Percentiles rank a stretch among this genome's conserved stretches.
These are phyloP conservation scores for Coleophoma eucalyptorum DNA, from an alignment of 2,329 filamentous ascomycete genomes.

Conservation along the genomic window DNA sequence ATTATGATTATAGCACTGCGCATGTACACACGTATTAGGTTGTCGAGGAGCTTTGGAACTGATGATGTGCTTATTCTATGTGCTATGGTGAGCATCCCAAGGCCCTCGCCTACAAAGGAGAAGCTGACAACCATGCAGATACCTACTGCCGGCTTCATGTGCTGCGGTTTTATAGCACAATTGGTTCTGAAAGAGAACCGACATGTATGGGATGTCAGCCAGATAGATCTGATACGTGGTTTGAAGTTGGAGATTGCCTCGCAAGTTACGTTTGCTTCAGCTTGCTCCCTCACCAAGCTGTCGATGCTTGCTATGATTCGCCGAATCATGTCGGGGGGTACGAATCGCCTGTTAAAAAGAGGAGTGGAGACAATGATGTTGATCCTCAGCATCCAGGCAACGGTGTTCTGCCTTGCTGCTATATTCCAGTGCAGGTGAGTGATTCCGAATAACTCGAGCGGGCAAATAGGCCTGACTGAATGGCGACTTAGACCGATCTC, in stretches of 20 bases:
- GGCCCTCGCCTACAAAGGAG: background rate
- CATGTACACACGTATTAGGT: background rate
- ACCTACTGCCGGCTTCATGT: background rate
- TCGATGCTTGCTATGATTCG: background rate
- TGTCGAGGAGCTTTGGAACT: background rate
- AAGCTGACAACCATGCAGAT: background rate
- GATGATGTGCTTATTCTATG: background rate
- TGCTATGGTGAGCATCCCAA: background rate
- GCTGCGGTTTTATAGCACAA: background rate
- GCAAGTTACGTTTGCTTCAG: background rate
- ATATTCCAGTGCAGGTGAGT: background rate
- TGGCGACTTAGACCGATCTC: conserved; percentile 29
- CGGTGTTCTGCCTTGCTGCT: background rate
- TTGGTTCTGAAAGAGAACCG: background rate
- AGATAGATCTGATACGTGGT: background rate
- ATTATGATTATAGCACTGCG: background rate
- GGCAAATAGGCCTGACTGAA: background rate
- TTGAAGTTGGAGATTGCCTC: background rate
- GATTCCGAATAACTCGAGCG: background rate
- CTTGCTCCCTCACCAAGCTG: background rate
- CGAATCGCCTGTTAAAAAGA: background rate
- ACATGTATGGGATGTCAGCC: background rate
- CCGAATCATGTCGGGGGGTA: background rate
- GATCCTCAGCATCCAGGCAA: background rate
- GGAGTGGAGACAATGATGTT: background rate